Conservation (phyloP, 2,329 filamentous ascomycete genomes). For the Metarhizium brunneum region DNA sequence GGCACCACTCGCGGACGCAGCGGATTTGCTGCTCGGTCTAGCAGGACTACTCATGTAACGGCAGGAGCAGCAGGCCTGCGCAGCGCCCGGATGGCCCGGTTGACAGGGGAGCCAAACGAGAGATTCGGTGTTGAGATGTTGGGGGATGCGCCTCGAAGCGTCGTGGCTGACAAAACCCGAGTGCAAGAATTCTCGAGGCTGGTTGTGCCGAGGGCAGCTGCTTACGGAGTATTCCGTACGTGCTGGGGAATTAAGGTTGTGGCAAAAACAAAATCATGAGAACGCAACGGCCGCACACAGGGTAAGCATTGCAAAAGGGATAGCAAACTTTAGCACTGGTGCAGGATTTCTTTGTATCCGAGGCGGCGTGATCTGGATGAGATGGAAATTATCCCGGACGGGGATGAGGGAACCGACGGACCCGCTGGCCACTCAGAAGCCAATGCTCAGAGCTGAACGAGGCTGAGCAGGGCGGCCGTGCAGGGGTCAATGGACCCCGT, state of each 20-base stretch:
- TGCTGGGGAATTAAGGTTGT: neutral
- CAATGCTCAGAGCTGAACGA: neutral
- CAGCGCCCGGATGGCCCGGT: neutral
- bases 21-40: constrained; percentile 26
- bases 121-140: neutral
- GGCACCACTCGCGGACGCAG: constrained; percentile 5
- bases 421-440: neutral
- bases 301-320: neutral
- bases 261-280: neutral
- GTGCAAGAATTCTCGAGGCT: neutral
- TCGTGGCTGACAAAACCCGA: neutral
- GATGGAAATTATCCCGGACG: neutral
- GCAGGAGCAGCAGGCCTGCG: neutral
- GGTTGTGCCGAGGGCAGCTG: neutral
- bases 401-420: neutral
- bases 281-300: neutral
- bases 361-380: neutral
- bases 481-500: neutral
- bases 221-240: neutral
- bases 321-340: neutral
- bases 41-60: constrained; percentile 32
- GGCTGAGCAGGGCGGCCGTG: neutral
- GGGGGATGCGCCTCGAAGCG: neutral
- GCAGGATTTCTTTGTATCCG: neutral
- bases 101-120: neutral